phyloP scores from a whole-genome alignment of 306 rosid species.

The Lagenaria siceraria region DNA sequence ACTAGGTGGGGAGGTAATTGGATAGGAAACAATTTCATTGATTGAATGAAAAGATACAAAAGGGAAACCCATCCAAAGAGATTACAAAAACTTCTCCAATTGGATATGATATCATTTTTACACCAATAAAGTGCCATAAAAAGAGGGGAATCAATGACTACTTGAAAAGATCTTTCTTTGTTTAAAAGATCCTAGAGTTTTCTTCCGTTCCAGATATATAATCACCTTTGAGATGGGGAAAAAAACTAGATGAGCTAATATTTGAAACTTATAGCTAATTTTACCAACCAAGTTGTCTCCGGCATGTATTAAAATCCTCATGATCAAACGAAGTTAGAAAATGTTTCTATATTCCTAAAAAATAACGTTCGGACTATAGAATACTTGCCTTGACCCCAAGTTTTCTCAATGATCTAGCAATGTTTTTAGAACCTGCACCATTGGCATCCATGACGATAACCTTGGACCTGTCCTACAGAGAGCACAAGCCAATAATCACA shows the following conservation, averaged over 20 bases:
- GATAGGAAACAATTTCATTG: neutral
- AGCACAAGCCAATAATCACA: constrained; percentile 35
- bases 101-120: neutral
- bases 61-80: neutral
- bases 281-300: neutral
- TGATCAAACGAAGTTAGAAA: neutral
- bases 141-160: too few species aligned
- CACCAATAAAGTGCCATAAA: too few species aligned
- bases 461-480: constrained; percentile 88
- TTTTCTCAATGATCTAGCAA: constrained; percentile 83
- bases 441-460: constrained; percentile 84
- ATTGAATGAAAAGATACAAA: neutral
- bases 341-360: neutral
- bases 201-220: neutral
- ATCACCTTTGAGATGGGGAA: too few species aligned
- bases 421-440: constrained; percentile 67
- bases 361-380: neutral
- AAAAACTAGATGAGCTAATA: neutral
- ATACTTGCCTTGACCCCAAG: constrained; percentile 74
- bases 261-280: neutral
- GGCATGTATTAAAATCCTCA: neutral
- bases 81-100: neutral
- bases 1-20: too few species aligned
- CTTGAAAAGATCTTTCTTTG: neutral
- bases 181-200: neutral